Evolutionary conservation across 2,329 filamentous ascomycete genomes (phyloP).

Genomic region (Thielaviopsis ethacetica): DNA sequence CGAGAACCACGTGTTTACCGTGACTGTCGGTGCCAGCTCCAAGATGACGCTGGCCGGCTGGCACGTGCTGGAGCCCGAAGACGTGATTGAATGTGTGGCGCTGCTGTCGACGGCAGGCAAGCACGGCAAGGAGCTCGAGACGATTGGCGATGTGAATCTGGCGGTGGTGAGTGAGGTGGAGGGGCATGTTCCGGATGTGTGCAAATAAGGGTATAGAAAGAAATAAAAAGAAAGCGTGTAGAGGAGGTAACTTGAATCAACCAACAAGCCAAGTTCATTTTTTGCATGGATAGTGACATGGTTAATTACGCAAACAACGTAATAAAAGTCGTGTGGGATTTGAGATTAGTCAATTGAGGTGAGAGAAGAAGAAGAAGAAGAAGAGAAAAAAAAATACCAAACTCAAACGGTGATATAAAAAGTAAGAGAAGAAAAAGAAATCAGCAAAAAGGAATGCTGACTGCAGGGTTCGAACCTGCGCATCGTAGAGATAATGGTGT

Average conservation of each 20-base stretch:
- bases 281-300: not conserved
- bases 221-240: not conserved
- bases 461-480: slow-evolving; percentile 11
- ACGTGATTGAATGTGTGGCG: slow-evolving; percentile 59
- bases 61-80: slow-evolving; percentile 75
- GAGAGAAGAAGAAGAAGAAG: not conserved
- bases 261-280: no score
- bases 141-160: slow-evolving; percentile 37
- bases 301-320: not conserved
- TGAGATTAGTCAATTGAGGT: not conserved
- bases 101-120: slow-evolving; percentile 35
- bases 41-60: slow-evolving; percentile 84
- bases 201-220: not conserved
- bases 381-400: not conserved
- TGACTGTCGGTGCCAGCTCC: slow-evolving; percentile 79
- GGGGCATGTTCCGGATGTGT: slow-evolving; percentile 28
- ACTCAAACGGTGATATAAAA: no score
- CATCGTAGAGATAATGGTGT: slow-evolving; percentile 11
- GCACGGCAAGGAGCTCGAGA: slow-evolving; percentile 22
- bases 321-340: not conserved
- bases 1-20: slow-evolving; percentile 61
- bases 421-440: not conserved
- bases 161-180: slow-evolving; percentile 37
- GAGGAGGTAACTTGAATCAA: not conserved
- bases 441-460: slow-evolving; percentile 1